Conservation (phyloP, 495 filamentous ascomycete species). For the Rusavskia elegans region DNA sequence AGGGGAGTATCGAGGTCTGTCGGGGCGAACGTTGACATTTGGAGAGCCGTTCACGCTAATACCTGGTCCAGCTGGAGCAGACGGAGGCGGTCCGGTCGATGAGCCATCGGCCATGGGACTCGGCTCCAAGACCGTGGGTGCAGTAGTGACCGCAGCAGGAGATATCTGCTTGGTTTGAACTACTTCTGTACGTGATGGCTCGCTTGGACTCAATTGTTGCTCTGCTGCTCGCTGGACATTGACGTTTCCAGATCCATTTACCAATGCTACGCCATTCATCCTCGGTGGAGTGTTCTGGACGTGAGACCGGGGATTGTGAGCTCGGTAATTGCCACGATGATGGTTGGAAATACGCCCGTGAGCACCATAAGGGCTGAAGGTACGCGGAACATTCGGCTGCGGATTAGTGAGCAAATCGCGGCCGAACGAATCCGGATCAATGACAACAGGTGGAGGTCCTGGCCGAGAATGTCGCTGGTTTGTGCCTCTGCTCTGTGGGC, state of each 20-base stretch:
- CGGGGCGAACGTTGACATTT: constrained; percentile 1
- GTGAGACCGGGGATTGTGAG: constrained; percentile 1
- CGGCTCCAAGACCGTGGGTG: not conserved
- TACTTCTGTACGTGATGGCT: not conserved
- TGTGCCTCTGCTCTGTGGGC: not conserved
- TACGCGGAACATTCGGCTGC: not conserved
- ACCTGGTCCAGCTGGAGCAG: not conserved
- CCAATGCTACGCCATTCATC: not conserved
- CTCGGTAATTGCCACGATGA: not conserved
- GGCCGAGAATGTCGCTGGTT: constrained; percentile 3
- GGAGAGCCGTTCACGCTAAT: not conserved
- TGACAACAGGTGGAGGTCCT: constrained; percentile 6
- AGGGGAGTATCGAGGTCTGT: constrained; percentile 7
- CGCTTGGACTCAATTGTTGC: not conserved
- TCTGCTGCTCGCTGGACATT: not conserved
- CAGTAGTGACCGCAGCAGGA: not conserved
- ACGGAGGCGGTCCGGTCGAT: not conserved
- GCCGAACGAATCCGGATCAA: constrained; percentile 16
- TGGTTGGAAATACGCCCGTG: not conserved
- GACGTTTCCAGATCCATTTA: not conserved
- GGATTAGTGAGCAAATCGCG: constrained; percentile 9
- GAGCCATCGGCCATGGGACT: not conserved
- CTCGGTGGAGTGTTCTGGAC: not conserved
- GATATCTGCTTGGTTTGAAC: not conserved
- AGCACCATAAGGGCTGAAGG: not conserved